Conservation (phyloP, 2,329 filamentous ascomycete genomes). For the Pezicula radicicola region DNA sequence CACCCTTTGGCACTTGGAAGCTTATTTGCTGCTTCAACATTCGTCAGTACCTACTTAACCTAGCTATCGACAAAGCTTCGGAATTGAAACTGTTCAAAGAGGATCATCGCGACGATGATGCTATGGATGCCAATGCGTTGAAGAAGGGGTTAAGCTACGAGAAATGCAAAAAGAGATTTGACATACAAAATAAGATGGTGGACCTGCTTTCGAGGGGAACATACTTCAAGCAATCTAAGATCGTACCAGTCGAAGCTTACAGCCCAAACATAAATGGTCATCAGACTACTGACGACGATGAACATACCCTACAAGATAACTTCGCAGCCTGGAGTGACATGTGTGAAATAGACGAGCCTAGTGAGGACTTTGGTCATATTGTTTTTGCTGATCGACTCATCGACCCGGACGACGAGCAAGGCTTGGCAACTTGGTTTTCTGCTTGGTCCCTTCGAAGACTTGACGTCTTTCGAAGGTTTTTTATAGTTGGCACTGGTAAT, state of each 20-base stretch:
- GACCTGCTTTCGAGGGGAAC: constrained; percentile 6
- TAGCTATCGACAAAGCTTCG: constrained; percentile 24
- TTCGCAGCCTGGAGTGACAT: constrained; percentile 8
- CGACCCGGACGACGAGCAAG: constrained; percentile 58
- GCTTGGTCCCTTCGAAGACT: constrained; percentile 51
- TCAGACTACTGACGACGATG: constrained; percentile 5
- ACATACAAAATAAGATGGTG: constrained; percentile 13
- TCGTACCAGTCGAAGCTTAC: too few species aligned
- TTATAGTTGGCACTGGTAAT: constrained; percentile 43
- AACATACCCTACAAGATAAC: constrained; percentile 10
- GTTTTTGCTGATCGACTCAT: constrained; percentile 45
- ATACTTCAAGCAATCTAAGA: too few species aligned
- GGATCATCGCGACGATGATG: constrained; percentile 15
- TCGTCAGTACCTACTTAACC: constrained; percentile 21
- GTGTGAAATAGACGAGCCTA: constrained; percentile 7
- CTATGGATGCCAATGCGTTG: constrained; percentile 19
- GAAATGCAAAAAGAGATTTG: constrained; percentile 20
- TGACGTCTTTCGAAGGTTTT: constrained; percentile 51
- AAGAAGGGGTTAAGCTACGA: constrained; percentile 19
- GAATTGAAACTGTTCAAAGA: constrained; percentile 20
- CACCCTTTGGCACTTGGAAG: constrained; percentile 12
- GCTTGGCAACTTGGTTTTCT: constrained; percentile 60
- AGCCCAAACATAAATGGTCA: neutral
- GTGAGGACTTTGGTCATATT: constrained; percentile 35
- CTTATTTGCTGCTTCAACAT: constrained; percentile 21